Evolutionary conservation across 306 rosid species (phyloP).

Genomic region (Astragalus glycyphyllos): DNA sequence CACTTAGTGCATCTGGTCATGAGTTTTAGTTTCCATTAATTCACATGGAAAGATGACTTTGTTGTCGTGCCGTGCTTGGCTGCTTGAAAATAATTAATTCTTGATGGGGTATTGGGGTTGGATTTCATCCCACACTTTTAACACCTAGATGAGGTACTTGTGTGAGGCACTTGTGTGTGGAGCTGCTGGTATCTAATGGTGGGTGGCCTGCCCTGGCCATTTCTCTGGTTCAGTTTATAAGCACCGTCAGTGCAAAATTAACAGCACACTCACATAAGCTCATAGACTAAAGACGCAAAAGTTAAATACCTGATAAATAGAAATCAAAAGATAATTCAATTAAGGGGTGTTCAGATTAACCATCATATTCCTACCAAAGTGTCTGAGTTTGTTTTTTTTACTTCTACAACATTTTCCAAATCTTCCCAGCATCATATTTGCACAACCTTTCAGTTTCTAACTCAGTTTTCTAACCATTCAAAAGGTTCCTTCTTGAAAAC

Average conservation of each 20-base stretch:
- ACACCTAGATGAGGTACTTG: not conserved
- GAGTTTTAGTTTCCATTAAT: slow-evolving; percentile 1
- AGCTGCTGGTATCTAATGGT: not conserved
- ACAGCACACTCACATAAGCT: slow-evolving; percentile 12
- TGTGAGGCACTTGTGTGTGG: not conserved
- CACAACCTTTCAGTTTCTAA: slow-evolving; percentile 8
- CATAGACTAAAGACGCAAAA: slow-evolving; percentile 6
- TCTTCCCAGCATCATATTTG: not conserved
- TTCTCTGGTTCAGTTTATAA: slow-evolving; percentile 14
- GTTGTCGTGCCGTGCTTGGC: not conserved
- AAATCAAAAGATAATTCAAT: not conserved
- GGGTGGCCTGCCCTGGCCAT: not conserved
- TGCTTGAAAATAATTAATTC: slow-evolving; percentile 27
- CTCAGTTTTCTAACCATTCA: slow-evolving; percentile 2
- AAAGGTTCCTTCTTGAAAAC: slow-evolving; percentile 8
- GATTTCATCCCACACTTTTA: slow-evolving; percentile 7
- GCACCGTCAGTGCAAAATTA: slow-evolving; percentile 12
- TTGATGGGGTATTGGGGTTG: not conserved
- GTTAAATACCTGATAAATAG: slow-evolving; percentile 2
- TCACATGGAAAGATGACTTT: not conserved
- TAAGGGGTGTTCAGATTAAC: slow-evolving; percentile 8
- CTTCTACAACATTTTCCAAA: slow-evolving; percentile 8
- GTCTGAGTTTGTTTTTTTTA: not conserved
- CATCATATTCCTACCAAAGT: not conserved
- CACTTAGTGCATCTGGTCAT: not conserved